A percentile compares a stretch with the other conserved stretches of the same genome.
Evolutionary conservation across 73 alveolate species (phyloP).

Genomic region (Symbiodinium natans): DNA sequence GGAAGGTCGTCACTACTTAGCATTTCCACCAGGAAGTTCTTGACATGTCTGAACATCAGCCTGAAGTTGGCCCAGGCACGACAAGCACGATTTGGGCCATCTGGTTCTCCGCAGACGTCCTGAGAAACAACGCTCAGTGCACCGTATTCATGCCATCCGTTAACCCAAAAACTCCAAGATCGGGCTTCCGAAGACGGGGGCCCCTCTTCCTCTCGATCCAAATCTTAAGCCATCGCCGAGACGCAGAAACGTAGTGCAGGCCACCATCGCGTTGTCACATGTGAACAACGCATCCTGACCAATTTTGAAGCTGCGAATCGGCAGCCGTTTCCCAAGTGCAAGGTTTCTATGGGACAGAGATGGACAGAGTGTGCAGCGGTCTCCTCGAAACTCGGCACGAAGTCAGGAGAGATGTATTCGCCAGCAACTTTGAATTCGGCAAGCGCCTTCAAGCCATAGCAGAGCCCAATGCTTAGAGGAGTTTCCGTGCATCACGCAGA

Average conservation of each 20-base stretch:
- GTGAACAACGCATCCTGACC: conserved; percentile 42
- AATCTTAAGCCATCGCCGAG: background rate
- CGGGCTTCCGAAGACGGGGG: too few species aligned
- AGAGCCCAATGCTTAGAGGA: too few species aligned
- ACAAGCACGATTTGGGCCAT: background rate
- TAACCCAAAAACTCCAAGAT: too few species aligned
- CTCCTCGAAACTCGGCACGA: background rate
- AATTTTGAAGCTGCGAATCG: background rate
- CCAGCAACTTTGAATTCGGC: background rate
- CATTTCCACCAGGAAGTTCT: too few species aligned
- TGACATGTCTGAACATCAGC: too few species aligned
- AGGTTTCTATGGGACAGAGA: background rate
- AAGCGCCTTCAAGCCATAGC: background rate
- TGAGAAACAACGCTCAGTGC: too few species aligned
- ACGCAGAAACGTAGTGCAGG: conserved; percentile 51
- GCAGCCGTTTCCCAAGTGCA: background rate
- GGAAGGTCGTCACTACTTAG: too few species aligned
- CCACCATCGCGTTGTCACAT: conserved; percentile 75
- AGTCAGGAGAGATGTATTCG: background rate
- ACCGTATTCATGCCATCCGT: too few species aligned
- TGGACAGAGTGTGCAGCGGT: background rate
- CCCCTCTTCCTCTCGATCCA: too few species aligned
- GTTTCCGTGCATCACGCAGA: too few species aligned
- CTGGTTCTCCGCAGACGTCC: background rate
- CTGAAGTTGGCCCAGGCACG: background rate